Evolutionary conservation across 495 filamentous ascomycete species (phyloP).

Genomic region (Lasiosphaeris hirsuta): DNA sequence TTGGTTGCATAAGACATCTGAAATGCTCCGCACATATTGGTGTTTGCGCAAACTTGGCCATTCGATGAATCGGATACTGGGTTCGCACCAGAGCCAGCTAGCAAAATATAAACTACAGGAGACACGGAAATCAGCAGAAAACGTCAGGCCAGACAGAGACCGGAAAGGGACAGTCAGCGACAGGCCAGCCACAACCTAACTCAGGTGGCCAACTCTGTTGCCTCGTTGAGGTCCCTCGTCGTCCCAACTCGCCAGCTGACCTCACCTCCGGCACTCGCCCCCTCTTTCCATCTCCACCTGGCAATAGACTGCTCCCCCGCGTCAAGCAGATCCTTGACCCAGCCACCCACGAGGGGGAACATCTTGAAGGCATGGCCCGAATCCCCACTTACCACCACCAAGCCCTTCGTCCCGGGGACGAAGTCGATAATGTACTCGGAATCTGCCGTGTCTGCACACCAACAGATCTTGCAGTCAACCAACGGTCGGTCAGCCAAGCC

Average conservation of each 20-base stretch:
- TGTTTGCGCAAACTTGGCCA: too few relatives aligned
- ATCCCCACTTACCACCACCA: conserved; percentile 50
- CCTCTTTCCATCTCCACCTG: conserved; percentile 30
- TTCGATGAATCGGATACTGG: too few relatives aligned
- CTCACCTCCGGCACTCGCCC: background rate
- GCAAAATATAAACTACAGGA: too few relatives aligned
- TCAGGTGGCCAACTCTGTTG: too few relatives aligned
- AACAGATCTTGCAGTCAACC: conserved; percentile 49
- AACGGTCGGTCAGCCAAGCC: conserved; percentile 47
- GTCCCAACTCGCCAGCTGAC: conserved; percentile 7
- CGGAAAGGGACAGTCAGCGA: too few relatives aligned
- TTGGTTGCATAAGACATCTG: too few relatives aligned
- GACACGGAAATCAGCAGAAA: too few relatives aligned
- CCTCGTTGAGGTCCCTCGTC: background rate
- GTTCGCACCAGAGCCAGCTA: too few relatives aligned
- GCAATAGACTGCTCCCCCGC: conserved; percentile 19
- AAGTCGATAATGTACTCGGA: conserved; percentile 56
- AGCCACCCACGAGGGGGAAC: conserved; percentile 51
- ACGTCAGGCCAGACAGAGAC: too few relatives aligned
- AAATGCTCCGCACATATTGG: too few relatives aligned
- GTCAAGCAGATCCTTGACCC: conserved; percentile 37
- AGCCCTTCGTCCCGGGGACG: conserved; percentile 41
- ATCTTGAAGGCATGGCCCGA: conserved; percentile 58
- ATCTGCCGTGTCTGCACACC: conserved; percentile 55
- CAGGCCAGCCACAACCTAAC: too few relatives aligned